Evolutionary conservation across 192 early-diverging fungal genomes (phyloP).

Genomic region (Kickxella alabastrina): DNA sequence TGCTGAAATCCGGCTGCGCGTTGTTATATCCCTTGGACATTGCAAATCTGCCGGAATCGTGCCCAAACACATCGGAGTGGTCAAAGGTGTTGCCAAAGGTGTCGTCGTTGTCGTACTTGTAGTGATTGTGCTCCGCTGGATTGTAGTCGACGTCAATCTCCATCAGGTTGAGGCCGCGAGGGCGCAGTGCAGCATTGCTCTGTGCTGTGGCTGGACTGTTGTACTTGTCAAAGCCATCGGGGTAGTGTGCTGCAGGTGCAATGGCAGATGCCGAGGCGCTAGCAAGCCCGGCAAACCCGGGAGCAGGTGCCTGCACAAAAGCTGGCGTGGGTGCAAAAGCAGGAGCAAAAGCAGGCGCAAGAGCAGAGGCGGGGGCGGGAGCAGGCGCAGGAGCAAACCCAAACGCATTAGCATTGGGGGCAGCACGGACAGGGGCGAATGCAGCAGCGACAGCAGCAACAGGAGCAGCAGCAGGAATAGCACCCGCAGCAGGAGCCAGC

Average conservation of each 20-base stretch:
- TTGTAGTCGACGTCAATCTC: constrained; percentile 31
- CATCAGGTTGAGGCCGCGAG: constrained; percentile 14
- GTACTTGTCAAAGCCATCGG: constrained; percentile 4
- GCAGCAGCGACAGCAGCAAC: too few species aligned
- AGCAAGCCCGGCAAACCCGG: too few species aligned
- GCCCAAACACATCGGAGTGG: constrained; percentile 28
- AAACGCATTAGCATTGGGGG: too few species aligned
- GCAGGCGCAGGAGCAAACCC: too few species aligned
- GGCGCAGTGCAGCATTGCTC: constrained; percentile 2
- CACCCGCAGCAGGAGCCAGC: too few species aligned
- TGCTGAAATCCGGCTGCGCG: not conserved
- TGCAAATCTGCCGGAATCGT: constrained; percentile 28
- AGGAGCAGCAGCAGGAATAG: too few species aligned
- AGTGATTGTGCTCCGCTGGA: constrained; percentile 11
- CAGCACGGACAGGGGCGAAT: too few species aligned
- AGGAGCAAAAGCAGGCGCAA: too few species aligned
- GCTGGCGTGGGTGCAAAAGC: too few species aligned
- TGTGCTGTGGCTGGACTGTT: constrained; percentile 14
- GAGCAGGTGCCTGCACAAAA: not conserved
- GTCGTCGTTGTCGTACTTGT: constrained; percentile 11
- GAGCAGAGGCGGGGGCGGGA: too few species aligned
- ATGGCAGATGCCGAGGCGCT: too few species aligned
- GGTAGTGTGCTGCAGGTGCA: constrained; percentile 1
- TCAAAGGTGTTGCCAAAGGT: constrained; percentile 30
- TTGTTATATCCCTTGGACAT: constrained; percentile 27